phyloP scores from a whole-genome alignment of 2,329 filamentous ascomycete genomes.

The Botrytis byssoidea region DNA sequence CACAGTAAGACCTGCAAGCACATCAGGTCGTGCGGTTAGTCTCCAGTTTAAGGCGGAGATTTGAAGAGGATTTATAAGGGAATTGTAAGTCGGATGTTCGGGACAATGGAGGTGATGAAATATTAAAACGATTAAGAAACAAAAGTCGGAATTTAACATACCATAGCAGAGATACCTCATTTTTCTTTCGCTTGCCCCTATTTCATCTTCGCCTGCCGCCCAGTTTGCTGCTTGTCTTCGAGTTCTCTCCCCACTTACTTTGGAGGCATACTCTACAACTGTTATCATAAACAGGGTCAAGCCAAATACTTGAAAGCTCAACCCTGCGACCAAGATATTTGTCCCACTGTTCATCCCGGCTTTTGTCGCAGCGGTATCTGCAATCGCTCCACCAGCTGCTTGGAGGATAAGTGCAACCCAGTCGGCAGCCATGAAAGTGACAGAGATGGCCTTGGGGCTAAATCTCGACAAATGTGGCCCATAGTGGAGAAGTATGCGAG shows the following conservation, averaged over 20 bases:
- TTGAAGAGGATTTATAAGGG: not conserved
- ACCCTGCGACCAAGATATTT: slow-evolving; percentile 42
- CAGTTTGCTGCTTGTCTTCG: slow-evolving; percentile 9
- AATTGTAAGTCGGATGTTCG: not conserved
- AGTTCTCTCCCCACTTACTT: slow-evolving; percentile 16
- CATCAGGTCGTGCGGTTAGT: not conserved
- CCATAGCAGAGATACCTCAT: slow-evolving; percentile 6
- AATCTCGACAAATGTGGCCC: slow-evolving; percentile 48
- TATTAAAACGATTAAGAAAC: not conserved
- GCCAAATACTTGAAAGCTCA: slow-evolving; percentile 42
- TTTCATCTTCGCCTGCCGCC: not conserved
- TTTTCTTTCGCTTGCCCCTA: not conserved
- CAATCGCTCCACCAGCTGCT: slow-evolving; percentile 52
- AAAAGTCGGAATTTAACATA: not conserved
- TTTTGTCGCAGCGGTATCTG: slow-evolving; percentile 41
- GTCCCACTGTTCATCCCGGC: slow-evolving; percentile 23
- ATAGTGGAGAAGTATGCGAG: slow-evolving; percentile 54
- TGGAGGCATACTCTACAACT: slow-evolving; percentile 24
- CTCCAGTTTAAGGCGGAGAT: not conserved
- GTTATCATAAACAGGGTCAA: slow-evolving; percentile 34
- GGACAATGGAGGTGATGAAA: not conserved
- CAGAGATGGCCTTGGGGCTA: slow-evolving; percentile 52
- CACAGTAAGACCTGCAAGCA: slow-evolving; percentile 44
- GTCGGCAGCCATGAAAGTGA: slow-evolving; percentile 47
- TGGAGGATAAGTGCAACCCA: slow-evolving; percentile 57